These are phyloP conservation scores for Neofusicoccum kwambonambiense DNA, from an alignment of 2,329 filamentous ascomycete genomes.

Conservation along the genomic window DNA sequence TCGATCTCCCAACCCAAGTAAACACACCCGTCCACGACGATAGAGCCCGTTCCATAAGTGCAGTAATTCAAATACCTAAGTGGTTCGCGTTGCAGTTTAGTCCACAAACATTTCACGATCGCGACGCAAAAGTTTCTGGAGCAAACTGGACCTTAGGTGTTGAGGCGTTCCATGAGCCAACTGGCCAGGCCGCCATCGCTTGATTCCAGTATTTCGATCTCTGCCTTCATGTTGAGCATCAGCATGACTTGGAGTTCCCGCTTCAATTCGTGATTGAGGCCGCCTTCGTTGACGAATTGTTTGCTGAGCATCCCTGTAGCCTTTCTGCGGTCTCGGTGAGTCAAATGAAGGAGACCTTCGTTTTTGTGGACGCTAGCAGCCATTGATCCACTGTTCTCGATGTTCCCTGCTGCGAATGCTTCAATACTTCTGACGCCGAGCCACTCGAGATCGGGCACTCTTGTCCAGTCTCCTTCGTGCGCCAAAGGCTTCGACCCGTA, in stretches of 20 bases:
- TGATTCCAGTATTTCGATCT: constrained; percentile 69
- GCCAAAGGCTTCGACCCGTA: constrained; percentile 62
- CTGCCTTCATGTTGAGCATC: constrained; percentile 70
- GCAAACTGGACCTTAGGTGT: background rate
- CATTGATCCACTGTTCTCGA: background rate
- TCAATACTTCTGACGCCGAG: constrained; percentile 55
- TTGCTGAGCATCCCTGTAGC: constrained; percentile 53
- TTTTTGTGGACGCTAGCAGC: constrained; percentile 26
- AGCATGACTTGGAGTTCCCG: constrained; percentile 71
- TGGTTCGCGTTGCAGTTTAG: background rate
- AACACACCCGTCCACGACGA: background rate
- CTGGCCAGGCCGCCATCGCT: constrained; percentile 29
- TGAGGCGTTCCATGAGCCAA: constrained; percentile 23
- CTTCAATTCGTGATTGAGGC: constrained; percentile 42
- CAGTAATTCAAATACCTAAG: background rate
- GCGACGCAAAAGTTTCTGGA: background rate
- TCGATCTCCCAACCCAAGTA: background rate
- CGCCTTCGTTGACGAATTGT: constrained; percentile 34
- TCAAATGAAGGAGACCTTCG: constrained; percentile 53
- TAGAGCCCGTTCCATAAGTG: background rate
- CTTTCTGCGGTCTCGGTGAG: constrained; percentile 56
- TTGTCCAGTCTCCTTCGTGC: constrained; percentile 56
- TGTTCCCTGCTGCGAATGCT: constrained; percentile 20
- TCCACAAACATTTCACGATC: background rate
- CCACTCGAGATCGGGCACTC: constrained; percentile 58